Conservation (phyloP, 441 rosid genomes). For the Theobroma grandiflorum region DNA sequence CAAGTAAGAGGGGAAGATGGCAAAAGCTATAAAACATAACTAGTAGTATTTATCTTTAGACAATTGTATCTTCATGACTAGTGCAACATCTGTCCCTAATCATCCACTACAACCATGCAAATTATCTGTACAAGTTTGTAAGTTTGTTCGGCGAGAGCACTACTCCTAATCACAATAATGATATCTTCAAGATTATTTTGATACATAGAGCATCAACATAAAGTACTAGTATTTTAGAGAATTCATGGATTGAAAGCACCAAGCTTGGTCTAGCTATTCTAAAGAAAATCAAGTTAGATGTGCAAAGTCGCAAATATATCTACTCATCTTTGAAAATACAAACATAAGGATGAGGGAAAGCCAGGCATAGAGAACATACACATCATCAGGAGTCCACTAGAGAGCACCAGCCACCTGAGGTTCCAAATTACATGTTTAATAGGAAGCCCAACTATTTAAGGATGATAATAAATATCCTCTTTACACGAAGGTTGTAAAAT, state of each 20-base stretch:
- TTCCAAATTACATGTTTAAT: conserved; percentile 19
- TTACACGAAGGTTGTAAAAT: not conserved
- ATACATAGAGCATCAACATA: not conserved
- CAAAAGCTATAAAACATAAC: not conserved
- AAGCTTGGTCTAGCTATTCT: not conserved
- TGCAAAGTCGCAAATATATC: not conserved
- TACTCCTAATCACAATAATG: not conserved
- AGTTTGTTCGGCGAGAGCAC: not conserved
- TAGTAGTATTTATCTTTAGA: not conserved
- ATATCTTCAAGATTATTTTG: not conserved
- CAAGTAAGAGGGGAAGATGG: not conserved
- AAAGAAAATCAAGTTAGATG: not conserved
- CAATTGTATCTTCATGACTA: not conserved
- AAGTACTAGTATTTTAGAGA: not conserved
- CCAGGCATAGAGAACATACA: conserved; percentile 25
- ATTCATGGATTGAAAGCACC: not conserved
- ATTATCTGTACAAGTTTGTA: not conserved
- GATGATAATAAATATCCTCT: not conserved
- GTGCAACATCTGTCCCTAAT: not conserved
- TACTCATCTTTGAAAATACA: not conserved
- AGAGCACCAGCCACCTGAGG: conserved; percentile 31
- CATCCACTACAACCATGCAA: not conserved
- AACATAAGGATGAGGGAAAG: not conserved
- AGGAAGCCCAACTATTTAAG: conserved; percentile 7
- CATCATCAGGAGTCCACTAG: conserved; percentile 20